Percentiles rank a stretch among this genome's conserved stretches.
Conservation (phyloP, 2,329 filamentous ascomycete genomes). For the Sclerotinia minor region DNA sequence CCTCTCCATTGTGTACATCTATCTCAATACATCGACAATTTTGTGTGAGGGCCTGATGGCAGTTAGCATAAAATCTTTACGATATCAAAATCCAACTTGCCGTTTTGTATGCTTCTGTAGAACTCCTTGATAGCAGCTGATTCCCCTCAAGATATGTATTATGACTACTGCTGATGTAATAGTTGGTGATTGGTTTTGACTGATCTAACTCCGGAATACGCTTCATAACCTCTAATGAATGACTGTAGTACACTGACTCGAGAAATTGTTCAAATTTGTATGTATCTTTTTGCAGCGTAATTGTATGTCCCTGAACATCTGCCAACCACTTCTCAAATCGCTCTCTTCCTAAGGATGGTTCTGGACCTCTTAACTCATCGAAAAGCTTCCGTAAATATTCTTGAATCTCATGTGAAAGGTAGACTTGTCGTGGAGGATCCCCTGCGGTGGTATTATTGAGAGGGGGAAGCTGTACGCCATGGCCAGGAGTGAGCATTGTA, state of each 20-base stretch:
- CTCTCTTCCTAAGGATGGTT: slow-evolving; percentile 43
- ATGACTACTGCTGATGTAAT: slow-evolving; percentile 93
- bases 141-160: slow-evolving; percentile 91
- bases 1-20: slow-evolving; percentile 83
- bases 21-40: slow-evolving; percentile 92
- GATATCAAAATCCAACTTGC: slow-evolving; percentile 49
- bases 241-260: slow-evolving; percentile 37
- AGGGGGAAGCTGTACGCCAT: slow-evolving; percentile 32
- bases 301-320: slow-evolving; percentile 46
- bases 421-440: slow-evolving; percentile 38
- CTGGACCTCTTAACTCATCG: slow-evolving; percentile 45
- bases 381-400: slow-evolving; percentile 52
- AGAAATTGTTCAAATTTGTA: slow-evolving; percentile 42
- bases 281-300: slow-evolving; percentile 35
- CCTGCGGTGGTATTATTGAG: slow-evolving; percentile 25
- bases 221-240: slow-evolving; percentile 37
- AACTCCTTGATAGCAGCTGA: slow-evolving; percentile 74
- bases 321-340: slow-evolving; percentile 53
- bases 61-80: slow-evolving; percentile 22
- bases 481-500: slow-evolving; percentile 38
- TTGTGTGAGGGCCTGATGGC: slow-evolving; percentile 62
- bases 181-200: slow-evolving; percentile 55
- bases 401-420: slow-evolving; percentile 52
- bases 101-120: slow-evolving; percentile 74
- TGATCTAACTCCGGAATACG: slow-evolving; percentile 36